Conservation (phyloP, 352 stramenopile genomes). For the Phytophthora ramorum region DNA sequence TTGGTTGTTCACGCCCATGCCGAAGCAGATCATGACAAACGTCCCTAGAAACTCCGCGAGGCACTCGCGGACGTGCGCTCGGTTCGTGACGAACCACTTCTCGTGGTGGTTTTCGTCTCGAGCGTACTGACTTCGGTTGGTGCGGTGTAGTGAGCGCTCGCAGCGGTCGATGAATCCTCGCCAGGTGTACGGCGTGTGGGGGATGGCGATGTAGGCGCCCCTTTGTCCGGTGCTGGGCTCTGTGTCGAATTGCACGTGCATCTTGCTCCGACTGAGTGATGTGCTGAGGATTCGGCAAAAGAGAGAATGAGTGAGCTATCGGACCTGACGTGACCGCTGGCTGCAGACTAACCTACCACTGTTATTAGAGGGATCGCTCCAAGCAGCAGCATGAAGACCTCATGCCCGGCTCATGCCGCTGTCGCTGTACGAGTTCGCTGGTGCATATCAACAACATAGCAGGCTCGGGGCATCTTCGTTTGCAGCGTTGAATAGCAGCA, state of each 20-base stretch:
- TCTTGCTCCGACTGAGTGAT: background rate
- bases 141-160: conserved; percentile 22
- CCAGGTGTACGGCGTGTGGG: conserved; percentile 9
- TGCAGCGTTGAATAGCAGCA: background rate
- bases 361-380: too few species aligned
- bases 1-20: conserved; percentile 22
- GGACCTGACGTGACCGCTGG: too few species aligned
- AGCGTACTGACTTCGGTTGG: conserved; percentile 13
- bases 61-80: conserved; percentile 9
- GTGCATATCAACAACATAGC: background rate
- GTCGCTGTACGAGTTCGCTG: conserved; percentile 5
- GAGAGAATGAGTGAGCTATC: background rate
- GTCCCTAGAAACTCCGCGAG: conserved; percentile 5
- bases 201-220: conserved; percentile 8
- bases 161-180: conserved; percentile 18
- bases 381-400: background rate
- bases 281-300: background rate
- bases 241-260: conserved; percentile 6
- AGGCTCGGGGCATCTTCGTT: background rate
- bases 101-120: conserved; percentile 6
- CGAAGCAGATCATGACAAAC: conserved; percentile 19
- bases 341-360: background rate
- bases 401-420: conserved; percentile 7
- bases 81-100: conserved; percentile 19
- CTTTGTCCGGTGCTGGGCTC: conserved; percentile 3